These are phyloP conservation scores for Beta lomatogona DNA, from an alignment of 179 eudicot genomes.

Conservation along the genomic window DNA sequence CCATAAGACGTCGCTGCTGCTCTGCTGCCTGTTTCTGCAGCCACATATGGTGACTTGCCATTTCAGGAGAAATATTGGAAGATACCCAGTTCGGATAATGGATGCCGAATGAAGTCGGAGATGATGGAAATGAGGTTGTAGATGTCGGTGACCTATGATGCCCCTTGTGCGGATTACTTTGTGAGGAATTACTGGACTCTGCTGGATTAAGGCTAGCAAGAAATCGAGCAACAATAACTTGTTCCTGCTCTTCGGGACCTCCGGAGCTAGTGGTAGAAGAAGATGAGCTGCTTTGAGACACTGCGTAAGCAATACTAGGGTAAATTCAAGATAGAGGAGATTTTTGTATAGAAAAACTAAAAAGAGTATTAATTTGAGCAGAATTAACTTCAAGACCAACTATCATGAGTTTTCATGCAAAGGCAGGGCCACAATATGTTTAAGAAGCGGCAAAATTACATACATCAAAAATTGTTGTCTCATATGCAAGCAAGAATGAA, in stretches of 20 bases:
- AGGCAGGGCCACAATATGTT: neutral
- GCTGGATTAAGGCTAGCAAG: conserved; percentile 40
- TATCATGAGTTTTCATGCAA: neutral
- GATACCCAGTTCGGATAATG: conserved; percentile 40
- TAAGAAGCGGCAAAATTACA: neutral
- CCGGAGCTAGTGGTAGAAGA: conserved; percentile 30
- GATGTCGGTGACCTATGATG: conserved; percentile 25
- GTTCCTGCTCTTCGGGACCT: conserved; percentile 54
- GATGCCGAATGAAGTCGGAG: conserved; percentile 25
- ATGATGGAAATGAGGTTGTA: conserved; percentile 22
- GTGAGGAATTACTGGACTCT: conserved; percentile 31
- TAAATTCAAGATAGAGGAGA: neutral
- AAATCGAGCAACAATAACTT: conserved; percentile 54
- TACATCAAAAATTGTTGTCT: neutral
- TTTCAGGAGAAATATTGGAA: conserved; percentile 39
- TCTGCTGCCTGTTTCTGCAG: conserved; percentile 49
- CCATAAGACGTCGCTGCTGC: conserved; percentile 44
- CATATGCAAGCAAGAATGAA: no score
- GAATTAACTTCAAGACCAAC: neutral
- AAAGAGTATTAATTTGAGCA: neutral
- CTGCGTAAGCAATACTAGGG: conserved; percentile 36
- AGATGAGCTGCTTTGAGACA: conserved; percentile 42
- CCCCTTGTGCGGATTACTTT: conserved; percentile 29
- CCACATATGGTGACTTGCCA: conserved; percentile 50
- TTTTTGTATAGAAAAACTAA: neutral